These are phyloP conservation scores for Canavalia gladiata DNA, from an alignment of 306 rosid species.

Conservation along the genomic window DNA sequence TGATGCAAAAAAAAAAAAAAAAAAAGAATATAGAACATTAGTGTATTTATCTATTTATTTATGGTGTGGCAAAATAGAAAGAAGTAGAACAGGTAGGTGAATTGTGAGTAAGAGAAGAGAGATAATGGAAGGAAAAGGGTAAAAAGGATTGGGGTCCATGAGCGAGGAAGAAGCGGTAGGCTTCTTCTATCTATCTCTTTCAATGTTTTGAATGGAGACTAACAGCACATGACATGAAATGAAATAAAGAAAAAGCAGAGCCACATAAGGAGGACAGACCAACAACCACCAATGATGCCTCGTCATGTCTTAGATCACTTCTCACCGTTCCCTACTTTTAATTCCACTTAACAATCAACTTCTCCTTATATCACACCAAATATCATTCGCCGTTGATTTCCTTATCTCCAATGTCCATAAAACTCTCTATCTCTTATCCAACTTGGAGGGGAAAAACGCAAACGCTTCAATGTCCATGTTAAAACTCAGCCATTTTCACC, in stretches of 20 bases:
- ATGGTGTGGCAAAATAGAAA: neutral
- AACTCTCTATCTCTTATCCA: too few species aligned
- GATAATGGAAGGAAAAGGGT: neutral
- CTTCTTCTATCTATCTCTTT: too few species aligned
- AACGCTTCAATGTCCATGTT: neutral
- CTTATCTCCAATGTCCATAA: neutral
- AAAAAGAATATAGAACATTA: neutral
- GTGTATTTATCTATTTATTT: neutral
- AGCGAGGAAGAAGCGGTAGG: neutral
- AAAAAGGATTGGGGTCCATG: conserved; percentile 6
- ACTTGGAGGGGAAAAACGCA: too few species aligned
- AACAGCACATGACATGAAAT: conserved; percentile 25
- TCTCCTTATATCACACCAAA: neutral
- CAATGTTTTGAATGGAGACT: neutral
- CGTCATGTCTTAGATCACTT: neutral
- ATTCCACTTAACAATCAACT: conserved; percentile 17
- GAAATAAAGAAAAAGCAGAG: conserved; percentile 5
- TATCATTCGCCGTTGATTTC: neutral
- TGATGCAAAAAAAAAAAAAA: too few species aligned
- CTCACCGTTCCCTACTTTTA: conserved; percentile 5
- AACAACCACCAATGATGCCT: conserved; percentile 10
- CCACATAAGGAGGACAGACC: conserved; percentile 36
- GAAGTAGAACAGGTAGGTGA: neutral
- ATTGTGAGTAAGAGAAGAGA: neutral
- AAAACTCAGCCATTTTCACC: neutral